Evolutionary conservation across 2,329 filamentous ascomycete genomes (phyloP), one percentile per base, ranked within the genome.

Genomic region (Monascus ruber): DNA sequence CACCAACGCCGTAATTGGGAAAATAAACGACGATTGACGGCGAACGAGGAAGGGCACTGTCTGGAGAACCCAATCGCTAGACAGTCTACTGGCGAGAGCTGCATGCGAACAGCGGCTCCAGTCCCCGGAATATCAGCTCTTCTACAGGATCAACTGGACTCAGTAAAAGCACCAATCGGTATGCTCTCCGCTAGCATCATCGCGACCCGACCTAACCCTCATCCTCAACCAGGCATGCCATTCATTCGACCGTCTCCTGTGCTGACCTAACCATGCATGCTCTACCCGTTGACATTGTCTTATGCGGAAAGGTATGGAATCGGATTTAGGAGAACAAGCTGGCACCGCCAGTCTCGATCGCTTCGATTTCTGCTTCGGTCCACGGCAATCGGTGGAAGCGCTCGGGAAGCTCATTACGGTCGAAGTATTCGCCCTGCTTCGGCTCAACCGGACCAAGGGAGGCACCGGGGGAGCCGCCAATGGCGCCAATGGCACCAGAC

Each of bases 271-370:
- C 25, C 33, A 25, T 2, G 24, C 34, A 40, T 40, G 37, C 40
- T 34, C 36, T 37, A 47, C 42, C 36, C 44, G 41, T 36, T 47
- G 40, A 36, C 39, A 36, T 44, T 48, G 42, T 38, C 37, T 43
- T 40, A 42, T 41, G 26, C 26, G n/a, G 6, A 38, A 27, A 27
- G 37, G 36, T 45, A 46, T 50, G 41, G 43, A 42, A 40, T 39
- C 38, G 11, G 24, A 31, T 52, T 59, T 62, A 77, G 46, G 66
- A 70, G 51, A 70, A 73, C 49, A 78, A 53, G 55, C 76, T 82
- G 28, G 89, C 91, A 41, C 91, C 91, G 40, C 88, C 91, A 40
- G 85, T 91, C 76, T 95, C 87, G 56, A 98, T 76, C 24, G 87
- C 88, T 64, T 96, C 91, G 44, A 98, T 98, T 75, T 98, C 91